phyloP scores from a whole-genome alignment of 1,139 yeast genomes.

The Candida frijolesensis region DNA sequence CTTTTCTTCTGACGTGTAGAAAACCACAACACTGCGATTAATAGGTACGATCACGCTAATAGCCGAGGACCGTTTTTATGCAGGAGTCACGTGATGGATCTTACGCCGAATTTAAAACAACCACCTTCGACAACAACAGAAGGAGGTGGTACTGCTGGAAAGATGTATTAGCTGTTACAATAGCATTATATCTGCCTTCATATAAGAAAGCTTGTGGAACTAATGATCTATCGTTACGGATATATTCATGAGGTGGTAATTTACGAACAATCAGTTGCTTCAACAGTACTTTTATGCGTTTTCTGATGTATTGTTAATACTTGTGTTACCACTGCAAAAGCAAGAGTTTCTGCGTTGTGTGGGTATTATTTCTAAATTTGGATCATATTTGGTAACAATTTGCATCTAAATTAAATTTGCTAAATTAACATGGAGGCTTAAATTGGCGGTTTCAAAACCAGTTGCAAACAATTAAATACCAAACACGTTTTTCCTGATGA shows the following conservation, averaged over 20 bases:
- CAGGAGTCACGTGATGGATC: neutral
- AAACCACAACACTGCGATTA: neutral
- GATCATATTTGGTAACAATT: neutral
- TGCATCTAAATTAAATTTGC: neutral
- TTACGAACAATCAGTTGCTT: too few species aligned
- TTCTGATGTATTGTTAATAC: too few species aligned
- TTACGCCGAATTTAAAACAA: neutral
- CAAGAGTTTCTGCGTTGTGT: neutral
- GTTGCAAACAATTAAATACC: neutral
- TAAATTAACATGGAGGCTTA: neutral
- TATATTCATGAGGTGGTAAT: too few species aligned
- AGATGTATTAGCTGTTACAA: too few species aligned
- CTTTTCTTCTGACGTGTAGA: conserved; percentile 1
- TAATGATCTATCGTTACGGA: too few species aligned
- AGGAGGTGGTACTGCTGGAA: neutral
- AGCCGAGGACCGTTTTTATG: neutral
- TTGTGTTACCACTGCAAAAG: too few species aligned
- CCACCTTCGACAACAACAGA: neutral
- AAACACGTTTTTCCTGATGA: too few species aligned
- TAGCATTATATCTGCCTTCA: too few species aligned
- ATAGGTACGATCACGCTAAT: neutral
- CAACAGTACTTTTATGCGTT: too few species aligned
- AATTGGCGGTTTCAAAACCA: neutral
- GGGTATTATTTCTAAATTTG: neutral
- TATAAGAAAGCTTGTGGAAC: too few species aligned